Conservation (phyloP, 257 asterid genomes). For the Ocimum tenuiflorum region DNA sequence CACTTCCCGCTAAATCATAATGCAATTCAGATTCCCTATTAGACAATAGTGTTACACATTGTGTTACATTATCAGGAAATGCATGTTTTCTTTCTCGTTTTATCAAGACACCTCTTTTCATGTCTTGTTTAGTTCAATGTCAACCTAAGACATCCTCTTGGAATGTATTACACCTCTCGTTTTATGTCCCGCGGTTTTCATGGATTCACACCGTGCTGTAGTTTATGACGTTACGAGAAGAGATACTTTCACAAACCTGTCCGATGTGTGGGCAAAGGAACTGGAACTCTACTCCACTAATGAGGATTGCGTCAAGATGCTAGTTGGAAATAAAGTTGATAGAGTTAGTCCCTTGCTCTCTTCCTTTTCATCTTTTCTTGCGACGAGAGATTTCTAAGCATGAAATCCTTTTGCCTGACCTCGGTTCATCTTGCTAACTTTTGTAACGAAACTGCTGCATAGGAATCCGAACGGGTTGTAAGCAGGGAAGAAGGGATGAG, state of each 20-base stretch:
- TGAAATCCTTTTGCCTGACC: too few species aligned
- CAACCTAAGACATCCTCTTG: not conserved
- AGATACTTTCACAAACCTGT: conserved; percentile 67
- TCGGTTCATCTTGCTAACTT: not conserved
- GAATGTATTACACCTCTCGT: not conserved
- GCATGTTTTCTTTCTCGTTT: not conserved
- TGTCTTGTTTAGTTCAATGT: not conserved
- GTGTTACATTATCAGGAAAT: not conserved
- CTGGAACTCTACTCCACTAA: conserved; percentile 72
- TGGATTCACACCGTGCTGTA: conserved; percentile 21
- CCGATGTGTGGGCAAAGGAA: conserved; percentile 90
- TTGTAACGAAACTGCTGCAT: conserved; percentile 14
- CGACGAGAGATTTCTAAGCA: too few species aligned
- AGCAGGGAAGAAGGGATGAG: conserved; percentile 72
- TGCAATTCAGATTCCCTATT: too few species aligned
- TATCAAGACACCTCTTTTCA: not conserved
- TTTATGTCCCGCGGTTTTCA: not conserved
- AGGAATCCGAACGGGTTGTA: conserved; percentile 81
- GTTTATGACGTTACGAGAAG: conserved; percentile 92
- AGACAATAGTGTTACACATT: too few species aligned
- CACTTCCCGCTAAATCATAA: not conserved
- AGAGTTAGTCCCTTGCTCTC: conserved; percentile 40
- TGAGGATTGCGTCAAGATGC: conserved; percentile 81
- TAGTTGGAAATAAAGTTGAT: conserved; percentile 91
- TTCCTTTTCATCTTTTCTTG: not conserved